phyloP scores from a whole-genome alignment of 306 rosid genomes.

The Castanopsis chinensis region DNA sequence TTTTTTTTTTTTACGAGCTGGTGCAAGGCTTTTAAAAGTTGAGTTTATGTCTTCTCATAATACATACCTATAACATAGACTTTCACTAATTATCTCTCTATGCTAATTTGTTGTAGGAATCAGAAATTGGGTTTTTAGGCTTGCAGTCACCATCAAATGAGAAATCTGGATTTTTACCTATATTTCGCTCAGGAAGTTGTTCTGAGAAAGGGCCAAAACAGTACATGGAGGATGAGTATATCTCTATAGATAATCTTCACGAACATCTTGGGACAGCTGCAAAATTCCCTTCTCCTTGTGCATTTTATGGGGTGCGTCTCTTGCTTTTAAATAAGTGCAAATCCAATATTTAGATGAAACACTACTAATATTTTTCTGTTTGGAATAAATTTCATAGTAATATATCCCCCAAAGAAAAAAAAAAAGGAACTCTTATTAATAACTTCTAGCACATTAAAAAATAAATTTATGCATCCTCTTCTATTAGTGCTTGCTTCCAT shows the following conservation, averaged over 20 bases:
- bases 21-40: not conserved
- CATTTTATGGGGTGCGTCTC: conserved; percentile 67
- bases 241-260: conserved; percentile 43
- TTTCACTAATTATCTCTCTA: not conserved
- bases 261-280: conserved; percentile 20
- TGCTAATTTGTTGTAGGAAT: conserved; percentile 35
- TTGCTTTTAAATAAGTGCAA: conserved; percentile 3
- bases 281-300: conserved; percentile 45
- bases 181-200: conserved; percentile 51
- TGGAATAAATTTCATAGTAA: not conserved
- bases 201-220: conserved; percentile 69
- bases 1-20: no score
- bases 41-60: not conserved
- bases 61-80: not conserved
- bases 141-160: conserved; percentile 40
- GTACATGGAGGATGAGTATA: conserved; percentile 66
- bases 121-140: conserved; percentile 30
- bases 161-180: conserved; percentile 33
- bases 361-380: not conserved
- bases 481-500: not conserved
- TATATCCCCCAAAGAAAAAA: not conserved
- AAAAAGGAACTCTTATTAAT: not conserved
- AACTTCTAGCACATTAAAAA: not conserved
- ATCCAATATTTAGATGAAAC: not conserved
- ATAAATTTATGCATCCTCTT: not conserved